These are phyloP conservation scores for Coemansia sp. DNA, from an alignment of 192 early-diverging fungal species.

Conservation along the genomic window DNA sequence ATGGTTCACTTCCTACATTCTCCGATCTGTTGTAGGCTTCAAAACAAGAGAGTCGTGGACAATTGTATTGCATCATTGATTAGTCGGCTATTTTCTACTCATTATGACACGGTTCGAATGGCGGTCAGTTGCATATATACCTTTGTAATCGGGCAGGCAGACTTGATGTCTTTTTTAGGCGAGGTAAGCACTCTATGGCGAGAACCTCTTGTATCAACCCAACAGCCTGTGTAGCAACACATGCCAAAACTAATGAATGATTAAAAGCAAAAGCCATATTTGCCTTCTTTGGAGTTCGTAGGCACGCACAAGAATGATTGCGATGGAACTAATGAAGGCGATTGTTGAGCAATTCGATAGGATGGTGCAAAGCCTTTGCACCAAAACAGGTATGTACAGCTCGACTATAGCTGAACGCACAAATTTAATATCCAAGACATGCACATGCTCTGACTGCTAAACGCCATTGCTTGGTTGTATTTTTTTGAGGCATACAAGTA, in stretches of 20 bases:
- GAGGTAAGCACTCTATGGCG: conserved; percentile 4
- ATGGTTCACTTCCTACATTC: background rate
- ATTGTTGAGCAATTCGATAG: conserved; percentile 38
- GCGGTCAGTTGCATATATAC: conserved; percentile 13
- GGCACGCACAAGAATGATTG: conserved; percentile 7
- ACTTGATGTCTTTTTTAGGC: conserved; percentile 15
- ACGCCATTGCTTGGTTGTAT: background rate
- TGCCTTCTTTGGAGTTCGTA: conserved; percentile 1
- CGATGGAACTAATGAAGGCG: conserved; percentile 29
- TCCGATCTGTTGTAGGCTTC: conserved; percentile 11
- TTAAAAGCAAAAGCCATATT: too few species aligned
- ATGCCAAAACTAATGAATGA: too few species aligned
- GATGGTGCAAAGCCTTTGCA: background rate
- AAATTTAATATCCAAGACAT: too few species aligned
- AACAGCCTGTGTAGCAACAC: too few species aligned
- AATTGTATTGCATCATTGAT: conserved; percentile 20
- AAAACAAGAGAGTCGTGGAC: conserved; percentile 20
- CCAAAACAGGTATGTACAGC: conserved; percentile 1
- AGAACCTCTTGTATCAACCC: background rate
- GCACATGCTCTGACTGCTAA: too few species aligned
- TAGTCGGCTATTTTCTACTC: conserved; percentile 28
- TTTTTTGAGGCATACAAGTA: conserved; percentile 1
- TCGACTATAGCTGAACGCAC: too few species aligned
- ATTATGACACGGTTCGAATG: conserved; percentile 13
- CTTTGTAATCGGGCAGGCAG: conserved; percentile 7